Conservation (phyloP, 495 filamentous ascomycete genomes). For the Symbiotaphrina buchneri region DNA sequence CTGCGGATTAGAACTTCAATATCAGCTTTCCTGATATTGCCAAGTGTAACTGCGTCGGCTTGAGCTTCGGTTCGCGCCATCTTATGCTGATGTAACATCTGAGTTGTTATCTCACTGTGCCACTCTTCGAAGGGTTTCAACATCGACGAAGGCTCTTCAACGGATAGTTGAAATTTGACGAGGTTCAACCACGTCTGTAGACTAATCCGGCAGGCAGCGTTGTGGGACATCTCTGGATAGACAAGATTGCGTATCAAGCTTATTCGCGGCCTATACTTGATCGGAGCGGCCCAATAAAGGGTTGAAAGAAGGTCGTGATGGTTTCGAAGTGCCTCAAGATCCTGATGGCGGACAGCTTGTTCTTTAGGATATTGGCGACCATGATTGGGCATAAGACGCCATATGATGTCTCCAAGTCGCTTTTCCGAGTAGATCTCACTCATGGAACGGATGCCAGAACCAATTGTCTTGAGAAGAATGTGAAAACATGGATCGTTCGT, state of each 20-base stretch:
- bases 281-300: constrained; percentile 67
- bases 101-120: constrained; percentile 23
- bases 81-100: constrained; percentile 2
- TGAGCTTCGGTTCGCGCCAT: constrained; percentile 4
- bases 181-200: constrained; percentile 65
- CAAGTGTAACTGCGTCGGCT: constrained; percentile 1
- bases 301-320: constrained; percentile 85
- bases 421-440: constrained; percentile 34
- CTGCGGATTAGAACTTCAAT: constrained; percentile 27
- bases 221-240: constrained; percentile 56
- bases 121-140: constrained; percentile 44
- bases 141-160: constrained; percentile 22
- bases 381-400: constrained; percentile 73
- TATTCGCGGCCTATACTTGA: constrained; percentile 41
- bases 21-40: constrained; percentile 15
- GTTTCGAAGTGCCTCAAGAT: constrained; percentile 73
- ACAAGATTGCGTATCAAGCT: constrained; percentile 58
- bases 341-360: constrained; percentile 41
- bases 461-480: constrained; percentile 75
- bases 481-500: constrained; percentile 73
- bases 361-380: constrained; percentile 74
- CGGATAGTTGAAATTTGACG: constrained; percentile 48
- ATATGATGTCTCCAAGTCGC: constrained; percentile 53
- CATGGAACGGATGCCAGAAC: constrained; percentile 39
- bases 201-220: constrained; percentile 66